phyloP scores from a whole-genome alignment of 2,329 filamentous ascomycete genomes.

The Metarhizium guizhouense region DNA sequence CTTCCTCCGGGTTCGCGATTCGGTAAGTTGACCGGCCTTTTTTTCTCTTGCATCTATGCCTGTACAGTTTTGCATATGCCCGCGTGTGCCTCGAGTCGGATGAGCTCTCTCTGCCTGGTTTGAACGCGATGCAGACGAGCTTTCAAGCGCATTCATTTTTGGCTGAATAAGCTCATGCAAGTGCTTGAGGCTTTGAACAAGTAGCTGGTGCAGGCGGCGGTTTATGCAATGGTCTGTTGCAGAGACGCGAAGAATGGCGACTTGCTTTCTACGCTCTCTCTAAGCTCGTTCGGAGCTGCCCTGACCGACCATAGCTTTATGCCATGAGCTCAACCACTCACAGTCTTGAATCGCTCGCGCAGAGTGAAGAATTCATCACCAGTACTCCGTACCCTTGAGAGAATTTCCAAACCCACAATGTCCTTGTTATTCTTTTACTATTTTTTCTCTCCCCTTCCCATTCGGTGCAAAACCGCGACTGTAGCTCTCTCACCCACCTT shows the following conservation, averaged over 20 bases:
- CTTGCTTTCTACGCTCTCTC: no score
- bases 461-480: slow-evolving; percentile 2
- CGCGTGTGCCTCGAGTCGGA: background rate
- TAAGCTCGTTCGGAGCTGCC: no score
- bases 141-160: background rate
- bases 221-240: background rate
- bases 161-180: background rate
- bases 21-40: slow-evolving; percentile 48
- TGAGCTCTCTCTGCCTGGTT: background rate
- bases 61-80: background rate
- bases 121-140: background rate
- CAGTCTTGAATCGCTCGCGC: no score
- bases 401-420: no score
- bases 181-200: background rate
- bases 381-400: no score
- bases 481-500: slow-evolving; percentile 5
- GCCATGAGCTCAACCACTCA: no score
- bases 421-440: background rate
- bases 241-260: no score
- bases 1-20: slow-evolving; percentile 72
- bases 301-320: no score
- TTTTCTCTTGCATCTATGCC: background rate
- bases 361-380: no score
- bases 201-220: background rate
- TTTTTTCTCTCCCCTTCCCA: background rate